Conservation (phyloP, 202 grass and related monocot species). For the Zizania palustris region DNA sequence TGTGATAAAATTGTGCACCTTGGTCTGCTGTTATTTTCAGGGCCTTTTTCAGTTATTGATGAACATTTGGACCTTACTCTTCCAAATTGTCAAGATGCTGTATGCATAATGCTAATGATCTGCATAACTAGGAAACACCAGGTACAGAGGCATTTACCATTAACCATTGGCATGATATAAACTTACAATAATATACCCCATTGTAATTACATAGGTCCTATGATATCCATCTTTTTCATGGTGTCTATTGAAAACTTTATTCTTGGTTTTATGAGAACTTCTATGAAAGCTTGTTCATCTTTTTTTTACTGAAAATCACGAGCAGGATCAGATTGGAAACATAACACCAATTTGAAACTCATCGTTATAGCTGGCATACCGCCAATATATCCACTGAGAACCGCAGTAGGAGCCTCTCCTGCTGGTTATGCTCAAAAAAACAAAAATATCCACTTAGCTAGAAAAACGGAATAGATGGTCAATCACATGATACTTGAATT, state of each 20-base stretch:
- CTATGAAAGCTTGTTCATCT: not conserved
- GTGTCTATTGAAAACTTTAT: not conserved
- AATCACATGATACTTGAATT: not conserved
- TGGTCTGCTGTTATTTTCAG: slow-evolving; percentile 54
- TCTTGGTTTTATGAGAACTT: too few species aligned
- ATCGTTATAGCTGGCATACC: not conserved
- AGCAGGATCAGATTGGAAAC: not conserved
- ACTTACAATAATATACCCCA: not conserved
- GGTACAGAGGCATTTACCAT: slow-evolving; percentile 48
- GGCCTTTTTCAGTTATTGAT: slow-evolving; percentile 79
- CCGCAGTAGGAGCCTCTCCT: too few species aligned
- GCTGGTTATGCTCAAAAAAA: too few species aligned
- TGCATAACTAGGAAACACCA: slow-evolving; percentile 83
- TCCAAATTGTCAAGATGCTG: slow-evolving; percentile 71
- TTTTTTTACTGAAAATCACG: not conserved
- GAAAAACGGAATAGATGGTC: slow-evolving; percentile 1
- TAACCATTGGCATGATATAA: not conserved
- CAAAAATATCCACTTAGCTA: not conserved
- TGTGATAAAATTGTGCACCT: slow-evolving; percentile 11
- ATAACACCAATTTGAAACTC: not conserved
- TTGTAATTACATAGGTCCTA: not conserved
- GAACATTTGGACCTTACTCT: slow-evolving; percentile 71
- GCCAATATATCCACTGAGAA: not conserved
- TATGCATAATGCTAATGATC: slow-evolving; percentile 93
- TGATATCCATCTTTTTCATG: not conserved